phyloP scores from a whole-genome alignment of 2,329 filamentous ascomycete genomes.

The Camillea tinctor region DNA sequence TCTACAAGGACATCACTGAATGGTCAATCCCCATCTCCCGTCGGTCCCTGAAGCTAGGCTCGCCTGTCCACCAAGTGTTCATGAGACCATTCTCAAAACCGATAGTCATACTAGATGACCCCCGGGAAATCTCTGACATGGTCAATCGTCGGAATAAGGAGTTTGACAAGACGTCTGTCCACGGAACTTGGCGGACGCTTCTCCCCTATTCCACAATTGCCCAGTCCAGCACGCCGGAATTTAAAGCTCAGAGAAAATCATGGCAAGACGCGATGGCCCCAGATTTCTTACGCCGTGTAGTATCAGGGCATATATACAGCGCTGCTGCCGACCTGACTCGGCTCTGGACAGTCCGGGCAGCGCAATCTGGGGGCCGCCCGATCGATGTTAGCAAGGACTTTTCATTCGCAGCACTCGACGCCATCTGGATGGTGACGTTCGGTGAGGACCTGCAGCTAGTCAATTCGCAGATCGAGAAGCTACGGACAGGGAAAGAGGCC shows the following conservation, averaged over 20 bases:
- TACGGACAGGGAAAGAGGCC: slow-evolving; percentile 4
- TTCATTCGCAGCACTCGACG: slow-evolving; percentile 16
- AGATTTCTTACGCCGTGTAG: slow-evolving; percentile 15
- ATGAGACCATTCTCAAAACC: slow-evolving; percentile 12
- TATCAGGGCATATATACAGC: slow-evolving; percentile 10
- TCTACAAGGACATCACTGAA: not conserved
- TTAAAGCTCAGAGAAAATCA: slow-evolving; percentile 11
- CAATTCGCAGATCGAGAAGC: slow-evolving; percentile 8
- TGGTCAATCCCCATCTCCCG: not conserved
- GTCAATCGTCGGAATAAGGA: slow-evolving; percentile 11
- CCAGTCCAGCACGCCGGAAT: slow-evolving; percentile 6
- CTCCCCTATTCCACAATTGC: slow-evolving; percentile 13
- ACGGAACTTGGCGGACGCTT: slow-evolving; percentile 9
- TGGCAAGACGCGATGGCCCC: slow-evolving; percentile 19
- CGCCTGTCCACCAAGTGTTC: not conserved
- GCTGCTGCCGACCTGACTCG: slow-evolving; percentile 9
- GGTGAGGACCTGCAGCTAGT: slow-evolving; percentile 12
- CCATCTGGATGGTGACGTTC: slow-evolving; percentile 16
- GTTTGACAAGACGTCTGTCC: slow-evolving; percentile 10
- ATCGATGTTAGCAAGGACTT: slow-evolving; percentile 14
- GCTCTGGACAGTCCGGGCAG: slow-evolving; percentile 13
- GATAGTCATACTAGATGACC: slow-evolving; percentile 13
- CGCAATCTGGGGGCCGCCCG: not conserved
- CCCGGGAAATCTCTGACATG: slow-evolving; percentile 14
- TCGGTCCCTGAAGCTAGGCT: not conserved